Evolutionary conservation across 164 flowering plant species (phyloP).

Genomic region (Chimonanthus salicifolius): DNA sequence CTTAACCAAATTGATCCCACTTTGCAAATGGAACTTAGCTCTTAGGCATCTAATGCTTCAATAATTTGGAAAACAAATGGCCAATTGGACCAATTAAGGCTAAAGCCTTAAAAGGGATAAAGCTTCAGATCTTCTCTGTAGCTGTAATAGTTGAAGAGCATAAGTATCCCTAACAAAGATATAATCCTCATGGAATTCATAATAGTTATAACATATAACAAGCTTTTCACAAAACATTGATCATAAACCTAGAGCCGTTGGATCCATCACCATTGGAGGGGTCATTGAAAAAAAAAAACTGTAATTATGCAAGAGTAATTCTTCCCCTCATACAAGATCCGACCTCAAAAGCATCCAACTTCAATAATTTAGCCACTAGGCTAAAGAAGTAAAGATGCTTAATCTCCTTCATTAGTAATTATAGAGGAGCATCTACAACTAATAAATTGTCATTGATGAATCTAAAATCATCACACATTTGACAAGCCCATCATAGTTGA

Average conservation of each 20-base stretch:
- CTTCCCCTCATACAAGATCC: not conserved
- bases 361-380: too few species aligned
- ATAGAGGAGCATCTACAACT: too few species aligned
- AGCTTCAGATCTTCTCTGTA: not conserved
- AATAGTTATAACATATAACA: not conserved
- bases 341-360: not conserved
- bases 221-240: not conserved
- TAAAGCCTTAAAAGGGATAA: not conserved
- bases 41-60: constrained; percentile 1
- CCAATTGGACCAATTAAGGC: not conserved
- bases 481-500: too few species aligned
- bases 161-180: not conserved
- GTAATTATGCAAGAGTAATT: not conserved
- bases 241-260: not conserved
- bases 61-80: not conserved
- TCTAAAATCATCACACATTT: too few species aligned
- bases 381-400: too few species aligned
- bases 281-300: not conserved
- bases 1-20: not conserved
- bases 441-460: too few species aligned
- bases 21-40: not conserved
- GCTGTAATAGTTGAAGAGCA: not conserved
- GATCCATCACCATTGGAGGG: not conserved
- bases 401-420: too few species aligned
- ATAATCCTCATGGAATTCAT: not conserved